Evolutionary conservation across 176 grass and related monocot genomes (phyloP), one percentile per base, ranked within the genome.

Genomic region (Carex littledalei): DNA sequence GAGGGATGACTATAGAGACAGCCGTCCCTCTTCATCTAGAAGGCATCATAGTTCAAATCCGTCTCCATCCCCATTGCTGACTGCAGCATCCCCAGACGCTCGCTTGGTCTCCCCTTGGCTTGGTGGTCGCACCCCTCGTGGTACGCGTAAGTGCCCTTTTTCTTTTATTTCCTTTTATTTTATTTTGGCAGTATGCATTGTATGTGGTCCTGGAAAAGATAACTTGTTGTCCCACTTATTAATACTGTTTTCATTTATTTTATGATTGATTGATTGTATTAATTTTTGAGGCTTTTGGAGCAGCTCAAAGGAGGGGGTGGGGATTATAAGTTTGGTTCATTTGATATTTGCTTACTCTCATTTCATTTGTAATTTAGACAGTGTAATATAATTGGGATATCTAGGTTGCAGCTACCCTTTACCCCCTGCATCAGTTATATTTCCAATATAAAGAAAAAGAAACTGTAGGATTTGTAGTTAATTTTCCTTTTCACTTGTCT

Each of bases 61-160:
- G 78, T 88, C 87, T 78, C 91, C 81, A 43, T 98, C 91, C 65
- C 96, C 96, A 76, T 90, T 98, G 91, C 83, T 98, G 32, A 88
- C 50, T 82, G 93, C 88, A 74, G 96, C 96, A 87, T 98, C 96
- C 50, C 96, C 96, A 12, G 96, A 98, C 81, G 96, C 93, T 68
- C 96, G 90, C 2, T 88, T 99, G 82, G 96, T 99, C 6, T 99
- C 96, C 75, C 96, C 96, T 74, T 99, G 91, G 96, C 68, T 94
- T 79, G 96, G 88, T 3, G 88, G 91, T 73, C 83, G 74, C 75
- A 94, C 93, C 5, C 96, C 96, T 17, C 91, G 66, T 68, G 87
- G 70, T 37, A 32, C 78, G 77, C 89, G 96, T 93, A 88, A 47
- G 80, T 74, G 66, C 65, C 65, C n/a, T 56, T 26, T 80, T 78